Evolutionary conservation across 331 rosid species (phyloP).

Genomic region (Ulmus americana): DNA sequence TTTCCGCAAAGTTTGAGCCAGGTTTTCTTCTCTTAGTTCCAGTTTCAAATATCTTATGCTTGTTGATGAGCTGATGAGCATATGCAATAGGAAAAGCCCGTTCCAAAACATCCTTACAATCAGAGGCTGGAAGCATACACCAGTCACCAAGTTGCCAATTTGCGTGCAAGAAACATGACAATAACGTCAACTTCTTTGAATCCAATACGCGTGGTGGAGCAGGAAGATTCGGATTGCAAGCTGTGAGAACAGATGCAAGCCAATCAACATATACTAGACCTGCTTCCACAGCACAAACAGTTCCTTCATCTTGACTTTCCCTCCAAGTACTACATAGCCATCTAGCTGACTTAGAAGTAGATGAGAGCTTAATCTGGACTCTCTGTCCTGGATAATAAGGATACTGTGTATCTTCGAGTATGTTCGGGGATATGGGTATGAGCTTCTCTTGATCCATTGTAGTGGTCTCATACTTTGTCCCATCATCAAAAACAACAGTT

Average conservation of each 20-base stretch:
- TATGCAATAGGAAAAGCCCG: constrained; percentile 34
- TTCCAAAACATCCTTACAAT: constrained; percentile 25
- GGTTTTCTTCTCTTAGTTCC: constrained; percentile 34
- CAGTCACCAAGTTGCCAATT: constrained; percentile 98
- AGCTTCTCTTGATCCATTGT: constrained; percentile 57
- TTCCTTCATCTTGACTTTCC: constrained; percentile 64
- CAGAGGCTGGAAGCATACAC: constrained; percentile 59
- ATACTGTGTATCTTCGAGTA: constrained; percentile 77
- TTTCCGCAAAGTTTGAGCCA: constrained; percentile 40
- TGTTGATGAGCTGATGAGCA: constrained; percentile 23
- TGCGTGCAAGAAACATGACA: constrained; percentile 75
- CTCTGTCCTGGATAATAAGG: constrained; percentile 95
- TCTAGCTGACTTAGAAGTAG: constrained; percentile 53
- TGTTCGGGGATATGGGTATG: constrained; percentile 48
- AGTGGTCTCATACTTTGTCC: constrained; percentile 53
- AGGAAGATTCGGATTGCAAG: constrained; percentile 33
- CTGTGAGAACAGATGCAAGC: constrained; percentile 54
- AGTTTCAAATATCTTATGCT: constrained; percentile 33
- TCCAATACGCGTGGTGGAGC: constrained; percentile 62
- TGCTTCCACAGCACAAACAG: constrained; percentile 69
- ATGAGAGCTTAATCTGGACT: constrained; percentile 57
- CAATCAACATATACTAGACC: constrained; percentile 72
- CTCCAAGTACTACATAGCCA: constrained; percentile 82
- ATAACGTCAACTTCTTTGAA: constrained; percentile 54
- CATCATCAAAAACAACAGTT: constrained; percentile 66